Conservation (phyloP, 108 stramenopile genomes). For the Cyclotella kingstonii region DNA sequence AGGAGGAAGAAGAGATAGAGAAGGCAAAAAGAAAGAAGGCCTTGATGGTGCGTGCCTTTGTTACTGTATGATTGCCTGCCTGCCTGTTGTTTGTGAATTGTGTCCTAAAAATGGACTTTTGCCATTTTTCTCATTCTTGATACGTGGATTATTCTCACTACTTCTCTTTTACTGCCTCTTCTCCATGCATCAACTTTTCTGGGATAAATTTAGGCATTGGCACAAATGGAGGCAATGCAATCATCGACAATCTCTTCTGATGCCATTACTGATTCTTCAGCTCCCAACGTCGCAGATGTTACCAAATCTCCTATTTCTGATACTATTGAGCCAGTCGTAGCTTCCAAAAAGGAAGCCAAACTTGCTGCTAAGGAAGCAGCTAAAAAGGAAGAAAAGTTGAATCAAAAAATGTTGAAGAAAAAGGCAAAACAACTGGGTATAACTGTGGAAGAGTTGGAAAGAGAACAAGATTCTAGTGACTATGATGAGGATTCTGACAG, state of each 20-base stretch:
- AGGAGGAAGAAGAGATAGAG: conserved; percentile 33
- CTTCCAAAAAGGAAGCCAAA: conserved; percentile 53
- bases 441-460: conserved; percentile 28
- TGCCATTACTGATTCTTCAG: not conserved
- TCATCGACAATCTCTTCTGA: conserved; percentile 16
- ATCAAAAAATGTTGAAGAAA: conserved; percentile 28
- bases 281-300: not conserved
- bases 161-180: not conserved
- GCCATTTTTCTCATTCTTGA: not conserved
- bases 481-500: conserved; percentile 18
- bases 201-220: conserved; percentile 29
- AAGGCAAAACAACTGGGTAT: conserved; percentile 35
- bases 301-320: conserved; percentile 11
- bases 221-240: conserved; percentile 44
- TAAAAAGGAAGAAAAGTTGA: conserved; percentile 44
- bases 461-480: conserved; percentile 24
- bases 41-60: conserved; percentile 11
- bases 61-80: not conserved
- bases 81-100: not conserved
- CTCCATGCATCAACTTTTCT: not conserved
- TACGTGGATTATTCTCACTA: not conserved
- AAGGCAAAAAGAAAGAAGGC: conserved; percentile 50
- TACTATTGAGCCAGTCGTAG: no score
- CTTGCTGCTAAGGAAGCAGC: conserved; percentile 37
- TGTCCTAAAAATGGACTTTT: no score